phyloP scores from a whole-genome alignment of 1,139 yeast genomes.

The Saccharomyces hybrid region DNA sequence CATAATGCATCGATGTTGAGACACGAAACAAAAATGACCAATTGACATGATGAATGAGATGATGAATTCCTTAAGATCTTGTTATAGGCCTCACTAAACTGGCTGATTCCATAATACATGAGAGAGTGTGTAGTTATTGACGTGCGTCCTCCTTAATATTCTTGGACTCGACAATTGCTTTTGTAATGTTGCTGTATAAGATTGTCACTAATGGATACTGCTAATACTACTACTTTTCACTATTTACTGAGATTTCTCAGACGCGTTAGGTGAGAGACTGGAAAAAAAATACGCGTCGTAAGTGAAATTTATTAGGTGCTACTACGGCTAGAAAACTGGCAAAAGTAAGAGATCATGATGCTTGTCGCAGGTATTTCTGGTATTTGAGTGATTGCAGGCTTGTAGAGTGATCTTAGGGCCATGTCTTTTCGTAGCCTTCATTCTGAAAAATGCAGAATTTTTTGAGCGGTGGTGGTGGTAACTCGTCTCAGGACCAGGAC shows the following conservation, averaged over 20 bases:
- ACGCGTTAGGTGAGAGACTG: neutral
- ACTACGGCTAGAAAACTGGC: neutral
- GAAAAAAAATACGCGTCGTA: neutral
- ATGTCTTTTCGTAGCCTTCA: neutral
- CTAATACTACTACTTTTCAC: neutral
- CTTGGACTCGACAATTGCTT: neutral
- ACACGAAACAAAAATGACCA: slow-evolving; percentile 85
- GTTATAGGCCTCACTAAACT: slow-evolving; percentile 52
- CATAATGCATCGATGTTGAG: slow-evolving; percentile 88
- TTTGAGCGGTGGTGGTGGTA: neutral
- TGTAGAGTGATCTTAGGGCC: neutral
- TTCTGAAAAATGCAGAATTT: neutral
- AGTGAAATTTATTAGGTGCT: neutral
- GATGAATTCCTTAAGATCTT: slow-evolving; percentile 56
- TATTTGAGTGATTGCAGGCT: neutral
- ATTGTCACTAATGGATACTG: neutral
- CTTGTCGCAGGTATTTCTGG: neutral
- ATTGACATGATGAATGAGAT: slow-evolving; percentile 83
- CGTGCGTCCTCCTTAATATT: neutral
- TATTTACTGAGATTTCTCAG: neutral
- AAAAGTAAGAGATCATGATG: neutral
- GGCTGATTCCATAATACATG: slow-evolving; percentile 60
- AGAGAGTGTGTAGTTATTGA: neutral
- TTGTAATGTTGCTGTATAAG: neutral
- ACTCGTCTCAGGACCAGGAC: neutral